Base-by-base conservation (phyloP, 2,329 filamentous ascomycete genomes). In the Penicillium sp. region DNA sequence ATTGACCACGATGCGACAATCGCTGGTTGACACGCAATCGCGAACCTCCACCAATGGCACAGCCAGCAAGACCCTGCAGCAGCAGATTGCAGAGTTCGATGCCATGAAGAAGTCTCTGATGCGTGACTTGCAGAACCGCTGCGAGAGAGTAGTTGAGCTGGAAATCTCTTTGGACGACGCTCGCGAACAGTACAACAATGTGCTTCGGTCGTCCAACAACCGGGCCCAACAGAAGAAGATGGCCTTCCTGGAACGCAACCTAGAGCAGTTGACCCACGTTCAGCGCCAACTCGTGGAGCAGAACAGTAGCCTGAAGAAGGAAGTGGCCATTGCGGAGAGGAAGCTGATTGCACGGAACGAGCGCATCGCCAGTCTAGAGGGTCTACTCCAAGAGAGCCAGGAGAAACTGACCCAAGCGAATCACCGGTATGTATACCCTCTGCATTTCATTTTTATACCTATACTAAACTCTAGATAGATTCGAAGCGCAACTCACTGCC, bases 211-310 rank as follows among this genome's bases (percentile, higher is more conserved):
- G 49, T 96, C 91, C 65, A 99, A 99, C 82, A 98, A 96, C 82
- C 90, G 95, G 58, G 93, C 95, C 24, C 95, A 99, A 80, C 95
- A 99, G 79, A 99, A 99, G 89, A 99, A 99, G 85, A 98, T 99
- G 90, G 96, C 95, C 16, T 99, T 99, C 84, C 80, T 99, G 50
- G 95, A 99, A 81, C 89, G 95, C 72, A 99, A 99, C 74, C 86
- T 99, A 42, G 95, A 99, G 79, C 95, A 99, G 77, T 84, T 99
- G 54, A 99, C 95, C 3, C 91, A 96, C 71, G 95, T 99, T 53
- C 95, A 99, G 78, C 87, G 95, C 54, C 95, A 99, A 78, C 87
- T 99, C 13, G 95, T 99, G 31, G 95, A 99, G 80, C 95, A 99
- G 77, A 99, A 99, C 78, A 91, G 91, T 66, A 90, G 89, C 61